phyloP scores from a whole-genome alignment of 176 grass and related monocot genomes.

The Zizania latifolia region DNA sequence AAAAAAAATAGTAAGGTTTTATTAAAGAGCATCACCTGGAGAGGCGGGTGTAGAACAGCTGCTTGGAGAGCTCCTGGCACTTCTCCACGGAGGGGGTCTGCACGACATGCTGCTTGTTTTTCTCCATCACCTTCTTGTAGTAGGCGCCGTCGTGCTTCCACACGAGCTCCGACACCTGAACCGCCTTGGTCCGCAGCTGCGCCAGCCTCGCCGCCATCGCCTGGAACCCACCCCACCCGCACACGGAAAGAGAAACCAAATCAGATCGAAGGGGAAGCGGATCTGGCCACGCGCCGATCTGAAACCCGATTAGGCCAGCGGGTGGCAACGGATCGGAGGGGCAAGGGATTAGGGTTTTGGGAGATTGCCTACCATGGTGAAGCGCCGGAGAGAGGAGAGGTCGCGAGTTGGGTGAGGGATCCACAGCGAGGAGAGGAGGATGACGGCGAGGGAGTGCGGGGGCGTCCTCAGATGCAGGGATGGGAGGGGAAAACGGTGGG shows the following conservation, averaged over 20 bases:
- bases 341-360: no score
- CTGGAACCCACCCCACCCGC: constrained; percentile 1
- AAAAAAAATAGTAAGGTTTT: no score
- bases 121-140: constrained; percentile 86
- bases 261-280: background rate
- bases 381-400: constrained; percentile 8
- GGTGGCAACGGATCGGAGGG: no score
- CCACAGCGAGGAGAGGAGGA: no score
- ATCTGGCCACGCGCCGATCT: constrained; percentile 30
- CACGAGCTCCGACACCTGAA: constrained; percentile 51
- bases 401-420: no score
- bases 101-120: constrained; percentile 79
- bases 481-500: no score
- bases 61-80: constrained; percentile 86
- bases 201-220: constrained; percentile 73
- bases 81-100: constrained; percentile 77
- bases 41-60: constrained; percentile 93
- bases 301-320: background rate
- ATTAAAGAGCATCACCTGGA: constrained; percentile 70
- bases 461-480: no score
- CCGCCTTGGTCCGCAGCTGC: constrained; percentile 61
- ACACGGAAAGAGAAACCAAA: background rate
- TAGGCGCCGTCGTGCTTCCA: constrained; percentile 49
- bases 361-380: constrained; percentile 27
- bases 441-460: no score